Conservation (phyloP, 169 alveolate species). For the Babesia bovis region DNA sequence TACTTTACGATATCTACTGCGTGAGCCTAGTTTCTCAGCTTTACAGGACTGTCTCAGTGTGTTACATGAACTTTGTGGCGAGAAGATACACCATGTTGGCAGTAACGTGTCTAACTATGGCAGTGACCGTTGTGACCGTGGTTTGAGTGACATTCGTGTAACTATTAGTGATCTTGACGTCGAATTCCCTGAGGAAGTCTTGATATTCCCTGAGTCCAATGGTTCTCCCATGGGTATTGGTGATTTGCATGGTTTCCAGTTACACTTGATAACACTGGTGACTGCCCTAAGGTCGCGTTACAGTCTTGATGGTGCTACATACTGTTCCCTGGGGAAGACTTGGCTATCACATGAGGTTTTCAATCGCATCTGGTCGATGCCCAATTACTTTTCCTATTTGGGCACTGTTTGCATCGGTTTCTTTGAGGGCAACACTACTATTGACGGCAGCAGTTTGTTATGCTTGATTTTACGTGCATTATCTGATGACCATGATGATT, state of each 20-base stretch:
- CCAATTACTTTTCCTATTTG: constrained; percentile 19
- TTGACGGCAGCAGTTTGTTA: constrained; percentile 15
- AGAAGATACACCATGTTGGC: not conserved
- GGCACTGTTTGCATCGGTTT: constrained; percentile 24
- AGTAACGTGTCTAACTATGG: constrained; percentile 20
- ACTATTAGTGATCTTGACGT: not conserved
- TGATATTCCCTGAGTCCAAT: not conserved
- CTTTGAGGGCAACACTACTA: constrained; percentile 10
- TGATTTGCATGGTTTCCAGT: constrained; percentile 12
- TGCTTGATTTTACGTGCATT: constrained; percentile 22
- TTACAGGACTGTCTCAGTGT: constrained; percentile 3
- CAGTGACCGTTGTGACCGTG: not conserved
- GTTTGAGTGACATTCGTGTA: not conserved
- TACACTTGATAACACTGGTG: not conserved
- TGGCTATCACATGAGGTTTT: not conserved
- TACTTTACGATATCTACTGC: not conserved
- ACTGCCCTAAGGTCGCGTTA: not conserved
- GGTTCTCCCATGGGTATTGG: not conserved
- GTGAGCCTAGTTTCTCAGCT: not conserved
- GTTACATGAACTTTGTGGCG: constrained; percentile 6
- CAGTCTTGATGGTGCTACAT: constrained; percentile 3
- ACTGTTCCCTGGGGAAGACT: not conserved
- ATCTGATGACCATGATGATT: constrained; percentile 4
- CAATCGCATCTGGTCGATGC: constrained; percentile 5
- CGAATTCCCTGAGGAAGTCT: not conserved